phyloP scores from a whole-genome alignment of 2,329 filamentous ascomycete genomes.

The Neofusicoccum laricinum region DNA sequence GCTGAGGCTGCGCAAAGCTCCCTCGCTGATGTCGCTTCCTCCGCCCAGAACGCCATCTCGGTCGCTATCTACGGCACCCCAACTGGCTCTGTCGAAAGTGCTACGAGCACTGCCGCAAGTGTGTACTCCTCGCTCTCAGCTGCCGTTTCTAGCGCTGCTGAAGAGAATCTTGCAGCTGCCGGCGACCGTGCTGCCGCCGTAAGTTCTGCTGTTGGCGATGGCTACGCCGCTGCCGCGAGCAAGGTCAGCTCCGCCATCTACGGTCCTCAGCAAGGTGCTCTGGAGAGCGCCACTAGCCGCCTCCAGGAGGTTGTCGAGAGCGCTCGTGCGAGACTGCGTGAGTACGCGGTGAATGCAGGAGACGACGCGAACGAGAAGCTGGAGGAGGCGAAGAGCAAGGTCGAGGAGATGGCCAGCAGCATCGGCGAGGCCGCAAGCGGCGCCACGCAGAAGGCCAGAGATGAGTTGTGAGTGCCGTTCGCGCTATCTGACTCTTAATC shows the following conservation, averaged over 20 bases:
- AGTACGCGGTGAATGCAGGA: conserved; percentile 36
- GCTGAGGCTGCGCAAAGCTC: conserved; percentile 53
- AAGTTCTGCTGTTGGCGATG: conserved; percentile 23
- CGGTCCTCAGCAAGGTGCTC: conserved; percentile 45
- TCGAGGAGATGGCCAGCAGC: conserved; percentile 47
- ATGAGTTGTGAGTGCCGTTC: conserved; percentile 48
- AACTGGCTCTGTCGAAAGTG: conserved; percentile 41
- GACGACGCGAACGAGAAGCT: conserved; percentile 28
- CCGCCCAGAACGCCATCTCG: conserved; percentile 55
- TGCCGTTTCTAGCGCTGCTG: conserved; percentile 38
- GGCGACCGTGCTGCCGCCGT: conserved; percentile 23
- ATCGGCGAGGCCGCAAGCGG: conserved; percentile 34
- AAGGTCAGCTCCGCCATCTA: conserved; percentile 46
- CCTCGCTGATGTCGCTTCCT: conserved; percentile 53
- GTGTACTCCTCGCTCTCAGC: conserved; percentile 44
- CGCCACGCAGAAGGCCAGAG: conserved; percentile 47
- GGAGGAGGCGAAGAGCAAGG: conserved; percentile 37
- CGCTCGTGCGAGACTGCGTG: conserved; percentile 42
- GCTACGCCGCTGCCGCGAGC: conserved; percentile 23
- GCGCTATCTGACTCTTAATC: background rate
- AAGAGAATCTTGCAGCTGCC: conserved; percentile 33
- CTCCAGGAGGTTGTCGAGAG: conserved; percentile 43
- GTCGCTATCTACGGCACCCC: conserved; percentile 57
- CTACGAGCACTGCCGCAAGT: conserved; percentile 42
- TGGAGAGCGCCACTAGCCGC: conserved; percentile 44